phyloP scores from a whole-genome alignment of 2,329 filamentous ascomycete genomes.

The Botrytis medusae region DNA sequence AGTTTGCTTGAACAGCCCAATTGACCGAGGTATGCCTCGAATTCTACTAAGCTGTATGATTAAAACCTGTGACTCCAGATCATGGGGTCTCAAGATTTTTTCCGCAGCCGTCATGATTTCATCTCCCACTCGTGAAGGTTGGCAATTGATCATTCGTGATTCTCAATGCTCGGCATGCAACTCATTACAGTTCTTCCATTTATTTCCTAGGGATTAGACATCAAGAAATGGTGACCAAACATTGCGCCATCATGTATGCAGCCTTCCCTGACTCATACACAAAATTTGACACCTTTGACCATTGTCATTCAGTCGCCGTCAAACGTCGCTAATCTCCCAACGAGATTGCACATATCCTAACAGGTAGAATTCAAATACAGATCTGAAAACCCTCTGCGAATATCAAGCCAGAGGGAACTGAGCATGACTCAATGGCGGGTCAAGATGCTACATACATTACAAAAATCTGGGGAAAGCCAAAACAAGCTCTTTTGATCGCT shows the following conservation, averaged over 20 bases:
- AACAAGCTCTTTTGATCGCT: neutral
- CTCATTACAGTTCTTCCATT: neutral
- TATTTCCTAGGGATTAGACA: neutral
- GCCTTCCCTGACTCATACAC: neutral
- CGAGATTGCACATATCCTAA: neutral
- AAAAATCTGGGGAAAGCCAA: neutral
- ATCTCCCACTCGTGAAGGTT: neutral
- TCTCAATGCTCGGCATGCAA: conserved; percentile 1
- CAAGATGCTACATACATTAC: neutral
- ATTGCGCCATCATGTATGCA: neutral
- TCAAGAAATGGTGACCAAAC: neutral
- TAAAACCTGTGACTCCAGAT: neutral
- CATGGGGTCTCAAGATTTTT: neutral
- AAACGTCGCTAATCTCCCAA: neutral
- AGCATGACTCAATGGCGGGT: neutral
- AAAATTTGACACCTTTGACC: neutral
- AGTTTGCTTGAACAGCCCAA: neutral
- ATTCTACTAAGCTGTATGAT: neutral
- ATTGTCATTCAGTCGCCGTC: neutral
- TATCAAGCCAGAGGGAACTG: too few species aligned
- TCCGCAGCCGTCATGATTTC: neutral
- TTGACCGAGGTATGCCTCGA: neutral
- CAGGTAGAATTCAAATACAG: neutral
- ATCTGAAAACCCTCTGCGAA: neutral
- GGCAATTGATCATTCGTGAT: neutral